These are phyloP conservation scores for Marsdenia floribunda DNA, from an alignment of 257 asterid species.

Conservation along the genomic window DNA sequence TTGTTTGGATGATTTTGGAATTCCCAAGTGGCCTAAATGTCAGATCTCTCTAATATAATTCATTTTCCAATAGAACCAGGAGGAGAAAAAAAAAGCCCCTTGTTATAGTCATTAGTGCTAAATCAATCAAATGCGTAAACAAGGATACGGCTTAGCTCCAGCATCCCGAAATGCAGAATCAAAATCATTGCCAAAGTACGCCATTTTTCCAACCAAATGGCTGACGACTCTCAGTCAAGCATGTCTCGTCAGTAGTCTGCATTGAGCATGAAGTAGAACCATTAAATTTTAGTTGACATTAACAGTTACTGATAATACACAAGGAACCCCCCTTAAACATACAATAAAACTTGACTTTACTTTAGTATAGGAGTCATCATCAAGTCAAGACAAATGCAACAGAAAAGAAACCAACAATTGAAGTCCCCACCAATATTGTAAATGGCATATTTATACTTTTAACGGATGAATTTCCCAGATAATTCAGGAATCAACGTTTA, in stretches of 20 bases:
- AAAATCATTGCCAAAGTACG: constrained; percentile 32
- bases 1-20: neutral
- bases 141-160: constrained; percentile 78
- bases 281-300: neutral
- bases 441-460: neutral
- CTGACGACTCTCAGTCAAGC: constrained; percentile 12
- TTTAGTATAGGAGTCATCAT: neutral
- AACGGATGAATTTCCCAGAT: constrained; percentile 5
- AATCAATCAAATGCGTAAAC: constrained; percentile 2
- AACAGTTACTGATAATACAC: neutral
- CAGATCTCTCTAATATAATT: neutral
- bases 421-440: neutral
- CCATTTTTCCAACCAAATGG: constrained; percentile 25
- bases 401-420: neutral
- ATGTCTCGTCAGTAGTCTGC: constrained; percentile 10
- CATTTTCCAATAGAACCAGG: neutral
- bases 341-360: neutral
- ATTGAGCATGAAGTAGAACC: neutral
- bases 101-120: neutral
- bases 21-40: neutral
- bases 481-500: neutral
- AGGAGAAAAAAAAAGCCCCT: constrained; percentile 4
- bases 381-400: constrained; percentile 6
- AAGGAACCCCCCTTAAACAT: neutral
- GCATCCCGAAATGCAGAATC: constrained; percentile 75